Percentiles rank a stretch among this genome's conserved stretches.
phyloP scores from a whole-genome alignment of 1,284 basidiomycete species.

The Polyporus tsugae region DNA sequence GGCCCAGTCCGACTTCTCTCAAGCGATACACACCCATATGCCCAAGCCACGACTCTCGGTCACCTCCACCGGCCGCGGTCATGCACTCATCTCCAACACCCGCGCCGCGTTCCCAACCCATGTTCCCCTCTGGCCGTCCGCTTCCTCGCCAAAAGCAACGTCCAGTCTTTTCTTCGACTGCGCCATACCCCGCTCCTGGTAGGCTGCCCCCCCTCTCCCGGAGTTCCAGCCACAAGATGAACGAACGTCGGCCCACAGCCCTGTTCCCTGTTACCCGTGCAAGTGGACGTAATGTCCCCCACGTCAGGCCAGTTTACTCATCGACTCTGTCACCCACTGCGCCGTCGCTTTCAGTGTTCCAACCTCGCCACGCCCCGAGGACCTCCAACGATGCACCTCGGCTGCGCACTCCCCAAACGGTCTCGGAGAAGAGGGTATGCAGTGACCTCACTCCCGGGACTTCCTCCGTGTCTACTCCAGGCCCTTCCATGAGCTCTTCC shows the following conservation, averaged over 20 bases:
- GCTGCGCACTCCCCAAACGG: neutral
- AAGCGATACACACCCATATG: neutral
- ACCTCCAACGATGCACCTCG: neutral
- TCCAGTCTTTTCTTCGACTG: neutral
- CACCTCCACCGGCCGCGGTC: neutral
- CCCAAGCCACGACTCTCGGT: neutral
- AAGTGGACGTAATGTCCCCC: neutral
- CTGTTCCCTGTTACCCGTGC: neutral
- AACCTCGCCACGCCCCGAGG: neutral
- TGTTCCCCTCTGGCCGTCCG: neutral
- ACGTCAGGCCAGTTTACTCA: too few relatives aligned
- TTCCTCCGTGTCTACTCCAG: neutral
- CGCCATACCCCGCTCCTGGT: neutral
- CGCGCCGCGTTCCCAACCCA: neutral
- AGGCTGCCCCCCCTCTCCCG: neutral
- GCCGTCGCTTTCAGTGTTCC: neutral
- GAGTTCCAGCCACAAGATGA: neutral
- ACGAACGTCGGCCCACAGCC: neutral
- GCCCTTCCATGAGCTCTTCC: neutral
- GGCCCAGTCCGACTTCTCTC: neutral
- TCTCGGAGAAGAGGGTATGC: neutral
- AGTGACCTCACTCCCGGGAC: neutral
- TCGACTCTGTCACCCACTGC: too few relatives aligned
- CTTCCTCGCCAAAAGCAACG: neutral
- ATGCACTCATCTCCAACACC: neutral